These are phyloP conservation scores for Meira miltonrushii DNA, from an alignment of 1,284 basidiomycete genomes.

Conservation along the genomic window DNA sequence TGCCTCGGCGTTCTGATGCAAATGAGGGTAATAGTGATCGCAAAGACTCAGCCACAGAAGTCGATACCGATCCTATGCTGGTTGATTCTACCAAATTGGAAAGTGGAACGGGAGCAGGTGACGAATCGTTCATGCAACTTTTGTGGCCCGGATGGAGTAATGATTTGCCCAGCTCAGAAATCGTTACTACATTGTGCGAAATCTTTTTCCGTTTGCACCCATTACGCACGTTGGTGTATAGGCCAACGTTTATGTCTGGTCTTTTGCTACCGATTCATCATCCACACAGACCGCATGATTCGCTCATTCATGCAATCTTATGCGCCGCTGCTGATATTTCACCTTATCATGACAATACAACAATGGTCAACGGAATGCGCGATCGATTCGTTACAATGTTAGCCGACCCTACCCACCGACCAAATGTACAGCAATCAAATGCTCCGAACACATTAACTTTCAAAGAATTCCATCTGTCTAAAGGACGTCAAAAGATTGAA, in stretches of 20 bases:
- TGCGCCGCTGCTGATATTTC: slow-evolving; percentile 15
- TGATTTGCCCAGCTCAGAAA: slow-evolving; percentile 16
- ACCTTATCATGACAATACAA: slow-evolving; percentile 11
- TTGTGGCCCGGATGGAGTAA: slow-evolving; percentile 16
- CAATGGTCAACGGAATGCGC: neutral
- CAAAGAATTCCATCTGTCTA: slow-evolving; percentile 17
- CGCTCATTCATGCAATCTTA: slow-evolving; percentile 16
- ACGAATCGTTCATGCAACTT: slow-evolving; percentile 14
- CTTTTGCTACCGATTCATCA: slow-evolving; percentile 6
- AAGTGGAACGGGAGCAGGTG: no score
- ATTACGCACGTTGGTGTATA: neutral
- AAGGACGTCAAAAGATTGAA: slow-evolving; percentile 16
- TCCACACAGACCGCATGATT: slow-evolving; percentile 13
- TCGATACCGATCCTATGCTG: no score
- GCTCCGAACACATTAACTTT: slow-evolving; percentile 11
- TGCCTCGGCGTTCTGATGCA: no score
- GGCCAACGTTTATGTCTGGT: slow-evolving; percentile 12
- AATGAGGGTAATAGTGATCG: no score
- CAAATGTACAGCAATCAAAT: neutral
- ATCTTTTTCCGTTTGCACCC: slow-evolving; percentile 8
- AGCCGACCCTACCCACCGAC: neutral
- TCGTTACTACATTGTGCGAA: slow-evolving; percentile 11
- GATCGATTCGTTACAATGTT: neutral
- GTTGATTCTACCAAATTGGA: no score
- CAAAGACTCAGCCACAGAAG: no score